Base-by-base conservation (phyloP, 768 basidiomycete genomes). In the Suillus cothurnatus region DNA sequence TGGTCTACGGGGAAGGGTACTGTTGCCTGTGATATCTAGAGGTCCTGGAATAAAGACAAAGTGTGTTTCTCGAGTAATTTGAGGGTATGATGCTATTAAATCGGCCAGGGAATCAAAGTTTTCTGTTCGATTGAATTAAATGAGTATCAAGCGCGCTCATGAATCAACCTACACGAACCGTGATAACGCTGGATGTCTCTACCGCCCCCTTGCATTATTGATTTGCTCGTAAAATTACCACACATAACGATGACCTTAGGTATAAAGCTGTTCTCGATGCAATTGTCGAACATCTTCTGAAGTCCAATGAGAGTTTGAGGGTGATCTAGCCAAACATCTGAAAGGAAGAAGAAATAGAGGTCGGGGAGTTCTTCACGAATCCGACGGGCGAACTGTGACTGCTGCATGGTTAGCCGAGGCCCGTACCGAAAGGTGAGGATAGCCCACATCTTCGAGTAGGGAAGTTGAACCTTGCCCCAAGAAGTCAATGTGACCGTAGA, bases 11-110 rank as follows among this genome's bases (percentile, higher is more conserved):
- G 97, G 97, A 15, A 97, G 79, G 26, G 90, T 86, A 12, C 89
- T 83, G 63, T 94, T 94, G 62, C 92, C 81, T 2, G 91, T 89
- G 31, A 97, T 85, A 78, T 99, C 97, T 60, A 93, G 80, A 2
- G 97, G 97, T 7, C 97, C 97, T 6, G 97, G 97, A 26, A 99
- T 90, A 68, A 99, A 88, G 61, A 99, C 86, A 76, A 99, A 97
- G 73, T 96, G 94, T 0, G 95, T 95, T 52, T 79, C 79, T 7
- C 88, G 85, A 26, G 88, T 86, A 60, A 99, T 89, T 53, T 83
- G 75, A 3, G 94, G 91, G 72, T 95, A 97, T 7, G 88, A 85
- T 6, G 88, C 81, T 65, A 99, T 90, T 38, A 99, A 82, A 69
- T 95, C 93, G 6, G 91, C 94, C 31, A 99, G 81, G 0, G 86